Base-by-base conservation (phyloP, 208 protist genomes). In the Crithidia bombi region DNA sequence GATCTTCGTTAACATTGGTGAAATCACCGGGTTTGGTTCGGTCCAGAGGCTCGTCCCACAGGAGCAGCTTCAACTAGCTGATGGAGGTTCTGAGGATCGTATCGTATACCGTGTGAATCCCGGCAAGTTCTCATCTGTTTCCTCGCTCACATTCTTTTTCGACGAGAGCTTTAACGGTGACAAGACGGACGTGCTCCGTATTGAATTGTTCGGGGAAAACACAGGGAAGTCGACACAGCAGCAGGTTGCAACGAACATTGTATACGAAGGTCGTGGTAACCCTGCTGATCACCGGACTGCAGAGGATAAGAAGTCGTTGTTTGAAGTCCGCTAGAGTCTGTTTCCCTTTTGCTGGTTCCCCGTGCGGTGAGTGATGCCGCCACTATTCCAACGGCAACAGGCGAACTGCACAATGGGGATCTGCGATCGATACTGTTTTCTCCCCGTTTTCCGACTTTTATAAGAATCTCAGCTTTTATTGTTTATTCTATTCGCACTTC, bases 141-240 rank as follows among this genome's bases (percentile, higher is more conserved):
- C 75, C 0, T 82, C 62, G 11, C 51, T 96, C 0, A 81, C 79
- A 1, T 74, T 96, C 15, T 78, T 90, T 43, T 93, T 96, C 62
- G 85, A 93, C 51, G 72, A 90, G 33, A 93, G 87, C 71, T 93
- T 89, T 75, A 78, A 78, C 26, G 76, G 85, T 47, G 73, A 84
- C 7, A 87, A 94, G 64, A 91, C 85, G 1, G 84, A 91, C 9
- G 68, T 96, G 17, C 74, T 93, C 32, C 84, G 91, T n/a, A 86
- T 96, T 46, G 91, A 94, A 19, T 36, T 96, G 10, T 96, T 85
- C 49, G 91, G 91, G 35, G 91, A 96, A 55, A 78, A 81, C 41
- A 85, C 86, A 2, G 80, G 85, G 1, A 80, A 79, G 61, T 67
- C 86, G 4, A 91, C 89, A 44, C 65, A 73, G 1, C 87, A 89